Evolutionary conservation across 169 alveolate genomes (phyloP), one percentile per base, ranked within the genome.

Genomic region (Plasmodium malariae): DNA sequence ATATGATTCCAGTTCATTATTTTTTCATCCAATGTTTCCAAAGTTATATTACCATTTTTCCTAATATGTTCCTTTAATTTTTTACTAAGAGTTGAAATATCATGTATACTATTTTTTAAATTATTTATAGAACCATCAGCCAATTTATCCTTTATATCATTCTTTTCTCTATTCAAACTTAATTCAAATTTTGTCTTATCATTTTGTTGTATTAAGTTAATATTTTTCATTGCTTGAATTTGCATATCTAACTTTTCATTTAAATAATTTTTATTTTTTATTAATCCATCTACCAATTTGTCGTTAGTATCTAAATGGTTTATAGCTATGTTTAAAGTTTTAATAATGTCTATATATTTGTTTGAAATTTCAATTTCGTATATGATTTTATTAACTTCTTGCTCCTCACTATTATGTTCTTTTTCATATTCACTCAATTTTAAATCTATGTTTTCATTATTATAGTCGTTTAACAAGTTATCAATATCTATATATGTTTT

Each of bases 11-110:
- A 62, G 1, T 21, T 14, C 12, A 62, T 62, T 62, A 24, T 36
- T 0, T 34, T 62, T 62, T 1, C 30, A 36, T 62, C 34, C 28
- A 62, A 62, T 62, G 19, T 36, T 30, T 62, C 72, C 34, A 34
- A 36, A 62, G 19, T 11, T 12, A 17, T 26, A 24, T 34, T 36
- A 62, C 28, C 34, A 62, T 62, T 62, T 0, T 34, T 34, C 12
- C 34, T 62, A 62, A 62, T 62, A 7, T 17, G 19, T 62, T 62
- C 30, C 72, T 36, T 62, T 21, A 43, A 62, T 7, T 62, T 17
- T 62, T 62, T 36, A 30, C 49, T 24, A 30, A 24, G 28, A 7
- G 24, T 30, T 21, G 28, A 34, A 17, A 43, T 62, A 24, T 62
- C 34, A 24, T 62, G 24, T 62, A 62, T 62, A 7, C 28, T 30